Conservation (phyloP, 169 alveolate genomes). For the Cryptosporidium andersoni region DNA sequence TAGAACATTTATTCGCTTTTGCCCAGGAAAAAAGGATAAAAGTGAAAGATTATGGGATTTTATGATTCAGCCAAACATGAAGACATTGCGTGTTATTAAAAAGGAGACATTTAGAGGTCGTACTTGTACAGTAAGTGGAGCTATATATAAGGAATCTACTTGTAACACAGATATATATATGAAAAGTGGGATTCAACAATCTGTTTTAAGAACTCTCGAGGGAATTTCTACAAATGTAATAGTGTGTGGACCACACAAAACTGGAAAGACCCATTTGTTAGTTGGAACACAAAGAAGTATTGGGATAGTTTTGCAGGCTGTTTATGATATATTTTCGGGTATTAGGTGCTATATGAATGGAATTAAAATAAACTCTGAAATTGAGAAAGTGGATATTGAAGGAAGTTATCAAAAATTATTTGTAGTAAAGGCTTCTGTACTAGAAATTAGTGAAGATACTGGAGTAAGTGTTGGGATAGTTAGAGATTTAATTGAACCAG, state of each 20-base stretch:
- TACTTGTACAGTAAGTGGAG: constrained; percentile 29
- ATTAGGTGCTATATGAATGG: constrained; percentile 58
- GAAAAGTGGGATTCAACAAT: constrained; percentile 36
- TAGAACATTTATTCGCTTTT: constrained; percentile 35
- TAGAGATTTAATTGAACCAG: constrained; percentile 63
- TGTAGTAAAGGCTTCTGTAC: constrained; percentile 70
- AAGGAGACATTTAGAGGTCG: constrained; percentile 37
- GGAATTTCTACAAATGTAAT: constrained; percentile 63
- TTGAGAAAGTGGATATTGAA: constrained; percentile 18
- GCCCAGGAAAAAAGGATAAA: constrained; percentile 36
- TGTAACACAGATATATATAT: constrained; percentile 61
- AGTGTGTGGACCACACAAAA: constrained; percentile 68
- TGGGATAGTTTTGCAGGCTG: constrained; percentile 46
- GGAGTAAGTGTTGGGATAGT: constrained; percentile 31
- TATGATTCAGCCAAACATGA: constrained; percentile 1
- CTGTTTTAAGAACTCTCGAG: constrained; percentile 21
- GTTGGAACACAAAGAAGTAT: constrained; percentile 68
- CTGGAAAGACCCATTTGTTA: constrained; percentile 46
- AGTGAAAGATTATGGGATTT: constrained; percentile 40
- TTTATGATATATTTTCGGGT: constrained; percentile 65
- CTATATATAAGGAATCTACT: constrained; percentile 24
- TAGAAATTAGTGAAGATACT: constrained; percentile 56
- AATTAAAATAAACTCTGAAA: constrained; percentile 26
- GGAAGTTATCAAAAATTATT: constrained; percentile 61
- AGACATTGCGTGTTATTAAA: constrained; percentile 22